A percentile compares a stretch with the other conserved stretches of the same genome.
These are phyloP conservation scores for Anaeramoeba ignava DNA, from an alignment of 78 protist genomes.

Conservation along the genomic window DNA sequence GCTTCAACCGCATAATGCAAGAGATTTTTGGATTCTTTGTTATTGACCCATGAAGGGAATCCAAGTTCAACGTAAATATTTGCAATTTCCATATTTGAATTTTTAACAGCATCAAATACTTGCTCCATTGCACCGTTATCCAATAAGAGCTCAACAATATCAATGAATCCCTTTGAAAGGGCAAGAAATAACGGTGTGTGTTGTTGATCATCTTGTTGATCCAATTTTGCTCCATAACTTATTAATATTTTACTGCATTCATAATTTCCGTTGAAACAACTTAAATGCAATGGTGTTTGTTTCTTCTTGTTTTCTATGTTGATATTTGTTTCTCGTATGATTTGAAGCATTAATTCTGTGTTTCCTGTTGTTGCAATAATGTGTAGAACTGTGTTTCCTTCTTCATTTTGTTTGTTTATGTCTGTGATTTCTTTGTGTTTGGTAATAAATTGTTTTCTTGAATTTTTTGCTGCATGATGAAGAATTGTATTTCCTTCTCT, in stretches of 20 bases:
- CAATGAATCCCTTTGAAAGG: too few species aligned
- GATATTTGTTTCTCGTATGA: too few species aligned
- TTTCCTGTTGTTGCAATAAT: not conserved
- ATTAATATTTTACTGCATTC: not conserved
- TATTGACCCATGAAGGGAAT: too few species aligned
- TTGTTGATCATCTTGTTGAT: not conserved
- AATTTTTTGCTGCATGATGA: not conserved
- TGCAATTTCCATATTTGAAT: not conserved
- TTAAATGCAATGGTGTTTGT: not conserved
- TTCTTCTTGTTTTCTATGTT: not conserved
- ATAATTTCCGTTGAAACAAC: not conserved
- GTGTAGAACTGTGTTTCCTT: not conserved
- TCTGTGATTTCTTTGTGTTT: not conserved
- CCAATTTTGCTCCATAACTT: not conserved
- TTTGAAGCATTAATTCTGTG: not conserved
- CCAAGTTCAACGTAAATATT: too few species aligned
- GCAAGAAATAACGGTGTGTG: too few species aligned
- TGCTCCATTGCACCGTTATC: not conserved
- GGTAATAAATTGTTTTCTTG: too few species aligned
- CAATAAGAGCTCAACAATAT: too few species aligned
- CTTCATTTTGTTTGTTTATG: too few species aligned
- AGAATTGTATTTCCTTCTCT: not conserved
- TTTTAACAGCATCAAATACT: not conserved
- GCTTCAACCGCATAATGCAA: not conserved
- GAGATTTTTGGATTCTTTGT: too few species aligned